Percentiles rank a stretch among this genome's conserved stretches.
Conservation (phyloP, 2,329 filamentous ascomycete species). For the Colletotrichum neosansevieriae region DNA sequence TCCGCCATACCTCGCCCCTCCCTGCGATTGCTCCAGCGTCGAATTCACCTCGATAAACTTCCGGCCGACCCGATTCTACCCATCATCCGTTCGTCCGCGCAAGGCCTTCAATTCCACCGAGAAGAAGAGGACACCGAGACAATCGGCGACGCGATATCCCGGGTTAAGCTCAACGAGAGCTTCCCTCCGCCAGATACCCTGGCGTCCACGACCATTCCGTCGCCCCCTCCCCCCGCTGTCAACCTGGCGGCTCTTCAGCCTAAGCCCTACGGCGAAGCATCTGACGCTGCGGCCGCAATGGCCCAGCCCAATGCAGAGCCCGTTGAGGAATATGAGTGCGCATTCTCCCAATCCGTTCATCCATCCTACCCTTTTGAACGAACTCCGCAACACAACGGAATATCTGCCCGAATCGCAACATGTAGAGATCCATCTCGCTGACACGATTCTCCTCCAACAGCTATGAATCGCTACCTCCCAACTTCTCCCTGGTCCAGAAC, state of each 20-base stretch:
- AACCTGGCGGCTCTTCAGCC: conserved; percentile 73
- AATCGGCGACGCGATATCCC: conserved; percentile 16
- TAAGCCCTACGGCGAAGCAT: conserved; percentile 71
- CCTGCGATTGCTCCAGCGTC: neutral
- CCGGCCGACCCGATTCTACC: neutral
- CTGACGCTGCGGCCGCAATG: conserved; percentile 77
- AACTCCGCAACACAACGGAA: neutral
- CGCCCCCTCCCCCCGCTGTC: conserved; percentile 52
- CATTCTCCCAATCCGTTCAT: conserved; percentile 19
- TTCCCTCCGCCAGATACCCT: conserved; percentile 16
- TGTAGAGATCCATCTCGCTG: conserved; percentile 26
- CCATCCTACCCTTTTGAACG: neutral
- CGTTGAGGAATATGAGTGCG: conserved; percentile 76
- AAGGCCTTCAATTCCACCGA: conserved; percentile 8
- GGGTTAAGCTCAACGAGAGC: conserved; percentile 26
- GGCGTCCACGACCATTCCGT: conserved; percentile 35
- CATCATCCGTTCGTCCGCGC: neutral
- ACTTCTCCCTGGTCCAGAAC: conserved; percentile 93
- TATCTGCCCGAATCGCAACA: too few species aligned
- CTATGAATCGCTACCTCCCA: conserved; percentile 94
- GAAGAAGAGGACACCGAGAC: conserved; percentile 19
- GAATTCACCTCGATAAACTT: neutral
- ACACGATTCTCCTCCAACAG: conserved; percentile 50
- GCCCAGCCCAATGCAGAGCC: conserved; percentile 75
- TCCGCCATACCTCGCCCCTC: neutral